Conservation (phyloP, 495 filamentous ascomycete genomes). For the Trichoderma gamsii region DNA sequence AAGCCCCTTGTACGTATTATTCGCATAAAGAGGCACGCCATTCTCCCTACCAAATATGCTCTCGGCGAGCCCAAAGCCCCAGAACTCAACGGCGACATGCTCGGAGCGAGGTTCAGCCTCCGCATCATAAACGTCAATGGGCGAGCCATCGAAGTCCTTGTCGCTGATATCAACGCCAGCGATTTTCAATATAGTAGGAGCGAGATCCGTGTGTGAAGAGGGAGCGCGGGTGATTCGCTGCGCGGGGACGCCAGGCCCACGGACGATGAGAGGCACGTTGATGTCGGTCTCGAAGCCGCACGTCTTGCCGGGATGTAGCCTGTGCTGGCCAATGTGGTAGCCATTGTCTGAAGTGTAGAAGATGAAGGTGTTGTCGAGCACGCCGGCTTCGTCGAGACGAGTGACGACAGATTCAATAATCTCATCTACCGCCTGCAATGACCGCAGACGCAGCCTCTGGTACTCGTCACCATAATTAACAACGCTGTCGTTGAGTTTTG, state of each 20-base stretch:
- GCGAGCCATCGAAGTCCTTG: constrained; percentile 7
- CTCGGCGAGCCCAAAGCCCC: constrained; percentile 40
- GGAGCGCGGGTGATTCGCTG: constrained; percentile 46
- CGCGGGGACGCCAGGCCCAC: constrained; percentile 51
- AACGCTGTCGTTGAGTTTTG: constrained; percentile 45
- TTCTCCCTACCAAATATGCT: constrained; percentile 14
- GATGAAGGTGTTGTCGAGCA: constrained; percentile 64
- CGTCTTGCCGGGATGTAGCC: constrained; percentile 64
- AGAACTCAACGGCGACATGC: constrained; percentile 62
- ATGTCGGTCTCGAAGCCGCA: constrained; percentile 71
- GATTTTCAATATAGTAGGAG: constrained; percentile 56
- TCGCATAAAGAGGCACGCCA: constrained; percentile 25
- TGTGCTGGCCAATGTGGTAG: constrained; percentile 69
- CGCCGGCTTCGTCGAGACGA: constrained; percentile 42
- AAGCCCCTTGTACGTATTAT: constrained; percentile 62
- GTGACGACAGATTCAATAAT: constrained; percentile 53
- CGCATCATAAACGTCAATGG: constrained; percentile 25
- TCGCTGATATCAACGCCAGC: constrained; percentile 32
- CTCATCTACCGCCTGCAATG: constrained; percentile 66
- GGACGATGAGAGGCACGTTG: constrained; percentile 59
- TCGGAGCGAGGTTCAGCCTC: constrained; percentile 41
- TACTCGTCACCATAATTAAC: constrained; percentile 64
- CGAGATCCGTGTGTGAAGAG: constrained; percentile 64
- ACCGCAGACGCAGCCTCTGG: constrained; percentile 56
- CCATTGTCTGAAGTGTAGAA: constrained; percentile 72